Conservation (phyloP, 169 alveolate genomes). For the Plasmodium malariae region DNA sequence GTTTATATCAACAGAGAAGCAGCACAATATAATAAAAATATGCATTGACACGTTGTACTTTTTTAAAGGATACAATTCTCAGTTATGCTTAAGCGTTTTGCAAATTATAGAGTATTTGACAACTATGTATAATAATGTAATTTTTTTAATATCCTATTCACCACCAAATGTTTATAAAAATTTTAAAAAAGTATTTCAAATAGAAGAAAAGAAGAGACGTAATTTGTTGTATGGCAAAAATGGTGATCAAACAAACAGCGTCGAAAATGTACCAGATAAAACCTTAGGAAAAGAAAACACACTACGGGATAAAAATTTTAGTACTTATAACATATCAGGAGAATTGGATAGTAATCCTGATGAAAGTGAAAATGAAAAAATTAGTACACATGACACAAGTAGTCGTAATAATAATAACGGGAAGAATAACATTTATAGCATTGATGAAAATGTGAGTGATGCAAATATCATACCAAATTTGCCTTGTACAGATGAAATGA, state of each 20-base stretch:
- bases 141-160: constrained; percentile 54
- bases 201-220: constrained; percentile 22
- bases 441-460: neutral
- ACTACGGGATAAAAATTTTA: no score
- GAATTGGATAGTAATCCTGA: neutral
- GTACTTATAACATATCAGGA: no score
- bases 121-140: constrained; percentile 70
- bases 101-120: constrained; percentile 68
- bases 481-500: neutral
- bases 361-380: neutral
- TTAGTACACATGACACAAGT: neutral
- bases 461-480: neutral
- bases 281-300: neutral
- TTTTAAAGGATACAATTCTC: constrained; percentile 71
- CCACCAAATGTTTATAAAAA: constrained; percentile 73
- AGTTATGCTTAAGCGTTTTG: constrained; percentile 61
- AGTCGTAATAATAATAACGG: neutral
- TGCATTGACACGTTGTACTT: constrained; percentile 73
- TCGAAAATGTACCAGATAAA: neutral
- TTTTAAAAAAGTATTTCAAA: constrained; percentile 34
- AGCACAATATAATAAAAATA: constrained; percentile 57
- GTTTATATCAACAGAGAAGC: constrained; percentile 65
- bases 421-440: neutral
- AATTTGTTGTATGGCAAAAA: neutral
- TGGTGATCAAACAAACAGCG: neutral